A percentile compares a stretch with the other conserved stretches of the same genome.
These are phyloP conservation scores for Isatis tinctoria DNA, from an alignment of 345 rosid species.

Conservation along the genomic window DNA sequence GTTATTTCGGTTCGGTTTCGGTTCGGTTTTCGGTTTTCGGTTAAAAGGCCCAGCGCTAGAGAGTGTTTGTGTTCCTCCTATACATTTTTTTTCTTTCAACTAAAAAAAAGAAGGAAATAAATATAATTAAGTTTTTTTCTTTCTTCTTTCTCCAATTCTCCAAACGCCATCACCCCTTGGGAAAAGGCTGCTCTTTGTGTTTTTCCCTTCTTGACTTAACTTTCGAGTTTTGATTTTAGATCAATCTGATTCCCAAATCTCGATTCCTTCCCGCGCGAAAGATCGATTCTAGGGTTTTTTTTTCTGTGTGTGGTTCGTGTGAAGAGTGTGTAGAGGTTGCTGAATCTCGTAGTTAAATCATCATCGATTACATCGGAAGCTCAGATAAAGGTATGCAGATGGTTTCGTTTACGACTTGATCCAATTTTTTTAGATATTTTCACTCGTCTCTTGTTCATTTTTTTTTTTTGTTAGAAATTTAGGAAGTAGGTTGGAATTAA, in stretches of 20 bases:
- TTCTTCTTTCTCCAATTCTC: slow-evolving; percentile 11
- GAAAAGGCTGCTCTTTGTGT: slow-evolving; percentile 11
- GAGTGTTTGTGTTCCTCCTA: slow-evolving; percentile 6
- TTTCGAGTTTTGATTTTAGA: not conserved
- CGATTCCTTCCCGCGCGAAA: slow-evolving; percentile 18
- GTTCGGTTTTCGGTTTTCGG: too few species aligned
- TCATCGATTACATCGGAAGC: slow-evolving; percentile 30
- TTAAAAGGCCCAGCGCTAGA: too few species aligned
- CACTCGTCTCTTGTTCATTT: not conserved
- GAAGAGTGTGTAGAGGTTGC: not conserved
- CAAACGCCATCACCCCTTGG: slow-evolving; percentile 14
- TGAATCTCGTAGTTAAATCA: not conserved
- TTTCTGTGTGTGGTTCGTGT: not conserved
- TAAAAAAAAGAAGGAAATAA: not conserved
- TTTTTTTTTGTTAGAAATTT: not conserved
- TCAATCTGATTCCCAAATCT: slow-evolving; percentile 28
- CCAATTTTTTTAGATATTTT: not conserved
- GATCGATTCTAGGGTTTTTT: slow-evolving; percentile 31
- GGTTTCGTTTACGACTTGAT: not conserved
- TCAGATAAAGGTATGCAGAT: slow-evolving; percentile 21
- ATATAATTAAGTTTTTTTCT: too few species aligned
- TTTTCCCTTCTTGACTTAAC: slow-evolving; percentile 6
- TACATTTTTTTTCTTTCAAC: not conserved
- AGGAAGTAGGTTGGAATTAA: not conserved
- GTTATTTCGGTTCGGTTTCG: too few species aligned